phyloP scores from a whole-genome alignment of 768 basidiomycete species.

The Termitomyces sp. region DNA sequence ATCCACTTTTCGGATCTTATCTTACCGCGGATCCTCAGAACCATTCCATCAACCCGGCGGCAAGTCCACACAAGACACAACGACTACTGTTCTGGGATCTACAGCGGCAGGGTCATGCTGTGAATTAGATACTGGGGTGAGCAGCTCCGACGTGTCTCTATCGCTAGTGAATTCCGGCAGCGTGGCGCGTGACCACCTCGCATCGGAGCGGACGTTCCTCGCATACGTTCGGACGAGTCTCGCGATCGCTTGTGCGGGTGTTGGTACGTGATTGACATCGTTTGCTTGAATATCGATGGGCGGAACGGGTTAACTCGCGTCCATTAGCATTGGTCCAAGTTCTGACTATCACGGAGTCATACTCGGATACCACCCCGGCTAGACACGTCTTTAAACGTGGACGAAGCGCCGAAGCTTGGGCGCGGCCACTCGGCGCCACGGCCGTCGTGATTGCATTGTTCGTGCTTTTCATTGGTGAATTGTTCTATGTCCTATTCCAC shows the following conservation, averaged over 20 bases:
- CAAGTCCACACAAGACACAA: not conserved
- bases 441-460: slow-evolving; percentile 28
- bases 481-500: not conserved
- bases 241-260: slow-evolving; percentile 38
- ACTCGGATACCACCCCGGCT: not conserved
- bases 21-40: not conserved
- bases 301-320: not conserved
- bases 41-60: not conserved
- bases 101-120: not conserved
- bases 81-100: not conserved
- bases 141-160: slow-evolving; percentile 1
- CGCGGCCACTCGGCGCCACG: slow-evolving; percentile 40
- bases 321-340: slow-evolving; percentile 38
- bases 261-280: slow-evolving; percentile 19
- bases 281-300: not conserved
- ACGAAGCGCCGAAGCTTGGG: slow-evolving; percentile 9
- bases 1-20: not conserved
- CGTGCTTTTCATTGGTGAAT: slow-evolving; percentile 23
- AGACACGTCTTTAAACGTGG: not conserved
- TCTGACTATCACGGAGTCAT: slow-evolving; percentile 30
- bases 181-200: slow-evolving; percentile 48
- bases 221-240: slow-evolving; percentile 48
- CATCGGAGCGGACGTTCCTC: slow-evolving; percentile 44
- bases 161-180: slow-evolving; percentile 39
- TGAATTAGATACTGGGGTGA: too few species aligned